Evolutionary conservation across 2,329 filamentous ascomycete genomes (phyloP), one percentile per base, ranked within the genome.

Genomic region (Paraphaeosphaeria sporulosa): DNA sequence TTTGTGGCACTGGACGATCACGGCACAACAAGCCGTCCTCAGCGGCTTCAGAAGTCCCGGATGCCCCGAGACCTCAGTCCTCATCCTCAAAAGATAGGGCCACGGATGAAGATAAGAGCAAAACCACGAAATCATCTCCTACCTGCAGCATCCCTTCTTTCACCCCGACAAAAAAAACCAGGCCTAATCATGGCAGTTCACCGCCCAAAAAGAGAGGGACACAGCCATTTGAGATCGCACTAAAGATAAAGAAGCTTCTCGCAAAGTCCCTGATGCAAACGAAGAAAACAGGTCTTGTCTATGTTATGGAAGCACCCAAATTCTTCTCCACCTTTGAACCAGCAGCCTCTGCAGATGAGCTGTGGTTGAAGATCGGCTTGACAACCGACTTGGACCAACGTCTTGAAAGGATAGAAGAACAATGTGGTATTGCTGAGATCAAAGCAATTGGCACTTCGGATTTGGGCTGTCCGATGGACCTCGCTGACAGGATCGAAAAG

Each of bases 351-450:
- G 44, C 12, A 12, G 25, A n/a, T 4, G 55, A 58, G 32, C 2
- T 19, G 15, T 58, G 55, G 55, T 23, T 52, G 5, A 58, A 58
- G n/a, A 58, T 58, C 23, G 55, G 55, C 17, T 46, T 46, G 21
- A 34, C 55, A 10, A 13, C 36, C 1, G 40, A 58, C 19, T 19
- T 58, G 1, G 6, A 43, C 3, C 19, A 52, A n/a, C 55, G 55
- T 25, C 1, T 52, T 17, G 52, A 7, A 36, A 27, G 40, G n/a
- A 36, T 13, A 51, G n/a, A n/a, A n/a, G n/a, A n/a, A n/a, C n/a
- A 27, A 25, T 52, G 47, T 17, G 55, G 55, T 4, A 43, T 58
- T 30, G n/a, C n/a, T 2, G 36, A 58, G 9, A 17, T 58, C 27
- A 23, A 21, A 17, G 47, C 4, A 7, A 25, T 34, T 23, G 9